phyloP scores from a whole-genome alignment of 148 eudicot species.

The Cornus suecica region DNA sequence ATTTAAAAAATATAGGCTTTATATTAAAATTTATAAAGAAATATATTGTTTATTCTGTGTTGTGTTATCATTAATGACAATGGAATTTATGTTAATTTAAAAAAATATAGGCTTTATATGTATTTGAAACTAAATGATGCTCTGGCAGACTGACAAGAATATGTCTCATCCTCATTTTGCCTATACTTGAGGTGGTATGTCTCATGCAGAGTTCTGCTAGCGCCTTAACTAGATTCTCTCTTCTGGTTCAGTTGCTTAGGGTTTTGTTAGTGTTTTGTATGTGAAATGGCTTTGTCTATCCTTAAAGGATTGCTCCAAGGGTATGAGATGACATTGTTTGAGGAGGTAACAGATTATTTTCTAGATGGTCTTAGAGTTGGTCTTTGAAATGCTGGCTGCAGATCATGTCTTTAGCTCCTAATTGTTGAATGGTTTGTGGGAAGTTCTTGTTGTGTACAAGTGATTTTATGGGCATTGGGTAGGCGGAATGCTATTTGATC shows the following conservation, averaged over 20 bases:
- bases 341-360: conserved; percentile 22
- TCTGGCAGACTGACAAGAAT: not conserved
- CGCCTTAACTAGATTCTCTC: not conserved
- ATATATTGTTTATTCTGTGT: not conserved
- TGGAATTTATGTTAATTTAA: not conserved
- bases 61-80: not conserved
- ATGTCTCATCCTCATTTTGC: not conserved
- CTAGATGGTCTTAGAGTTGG: not conserved
- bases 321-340: conserved; percentile 17
- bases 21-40: not conserved
- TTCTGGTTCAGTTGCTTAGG: not conserved
- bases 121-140: not conserved
- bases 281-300: conserved; percentile 24
- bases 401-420: not conserved
- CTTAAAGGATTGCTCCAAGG: conserved; percentile 21
- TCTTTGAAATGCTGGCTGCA: not conserved
- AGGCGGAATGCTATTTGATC: not conserved
- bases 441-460: not conserved
- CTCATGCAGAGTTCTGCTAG: not conserved
- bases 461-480: not conserved
- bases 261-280: not conserved
- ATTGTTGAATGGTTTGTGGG: not conserved
- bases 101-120: not conserved
- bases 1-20: not conserved
- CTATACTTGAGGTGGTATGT: not conserved